Conservation (phyloP, 75 land plant species). For the Selaginella tamariscina region DNA sequence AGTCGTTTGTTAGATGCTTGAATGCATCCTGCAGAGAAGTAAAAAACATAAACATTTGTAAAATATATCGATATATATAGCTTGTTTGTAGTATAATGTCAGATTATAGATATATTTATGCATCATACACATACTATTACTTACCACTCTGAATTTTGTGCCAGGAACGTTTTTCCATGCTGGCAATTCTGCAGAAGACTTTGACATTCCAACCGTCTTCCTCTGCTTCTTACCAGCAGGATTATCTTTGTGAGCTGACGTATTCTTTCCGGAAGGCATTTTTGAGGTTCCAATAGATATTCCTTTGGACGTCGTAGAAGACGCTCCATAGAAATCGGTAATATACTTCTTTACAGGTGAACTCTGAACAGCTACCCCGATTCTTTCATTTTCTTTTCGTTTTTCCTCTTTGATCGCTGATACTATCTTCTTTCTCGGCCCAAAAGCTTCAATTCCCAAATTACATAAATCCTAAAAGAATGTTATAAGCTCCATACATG, state of each 20-base stretch:
- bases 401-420: slow-evolving; percentile 40
- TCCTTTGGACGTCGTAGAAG: neutral
- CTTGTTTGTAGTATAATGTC: neutral
- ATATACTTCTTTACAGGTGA: slow-evolving; percentile 48
- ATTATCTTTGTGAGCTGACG: no score
- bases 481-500: neutral
- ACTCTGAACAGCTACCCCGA: neutral
- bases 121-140: slow-evolving; percentile 6
- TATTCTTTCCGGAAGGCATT: neutral
- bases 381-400: neutral
- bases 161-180: slow-evolving; percentile 85
- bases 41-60: neutral
- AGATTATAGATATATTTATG: neutral
- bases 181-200: slow-evolving; percentile 28
- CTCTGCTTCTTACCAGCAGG: no score
- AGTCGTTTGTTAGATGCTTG: slow-evolving; percentile 54
- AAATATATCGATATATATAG: neutral
- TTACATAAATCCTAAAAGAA: slow-evolving; percentile 46
- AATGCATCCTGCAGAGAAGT: slow-evolving; percentile 77
- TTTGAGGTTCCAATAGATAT: slow-evolving; percentile 9
- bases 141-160: slow-evolving; percentile 91
- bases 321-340: slow-evolving; percentile 52
- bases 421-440: slow-evolving; percentile 86
- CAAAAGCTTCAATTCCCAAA: slow-evolving; percentile 67
- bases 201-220: no score